phyloP scores from a whole-genome alignment of 192 early-diverging fungal species.

The Umbelopsis ramanniana region DNA sequence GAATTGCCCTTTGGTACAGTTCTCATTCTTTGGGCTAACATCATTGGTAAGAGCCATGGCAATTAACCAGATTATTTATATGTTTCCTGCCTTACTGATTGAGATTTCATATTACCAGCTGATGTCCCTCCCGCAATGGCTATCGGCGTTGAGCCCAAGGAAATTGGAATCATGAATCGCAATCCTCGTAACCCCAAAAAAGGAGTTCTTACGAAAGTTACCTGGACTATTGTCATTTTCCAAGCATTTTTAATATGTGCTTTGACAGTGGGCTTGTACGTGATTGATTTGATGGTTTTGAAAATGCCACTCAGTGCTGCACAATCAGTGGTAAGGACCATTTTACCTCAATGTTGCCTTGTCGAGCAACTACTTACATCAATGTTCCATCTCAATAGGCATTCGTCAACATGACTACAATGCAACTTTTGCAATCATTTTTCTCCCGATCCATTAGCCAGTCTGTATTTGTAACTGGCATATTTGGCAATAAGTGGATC shows the following conservation, averaged over 20 bases:
- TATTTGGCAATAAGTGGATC: slow-evolving; percentile 83
- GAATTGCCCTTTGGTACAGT: slow-evolving; percentile 89
- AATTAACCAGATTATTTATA: neutral
- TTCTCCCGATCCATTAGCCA: slow-evolving; percentile 73
- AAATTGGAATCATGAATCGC: slow-evolving; percentile 85
- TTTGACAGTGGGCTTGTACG: slow-evolving; percentile 65
- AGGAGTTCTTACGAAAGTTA: slow-evolving; percentile 72
- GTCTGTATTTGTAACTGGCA: slow-evolving; percentile 76
- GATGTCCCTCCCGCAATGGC: slow-evolving; percentile 97
- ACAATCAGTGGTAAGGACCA: slow-evolving; percentile 47
- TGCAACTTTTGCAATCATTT: slow-evolving; percentile 91
- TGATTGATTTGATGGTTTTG: slow-evolving; percentile 54
- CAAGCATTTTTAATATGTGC: slow-evolving; percentile 77
- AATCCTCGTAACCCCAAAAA: slow-evolving; percentile 75
- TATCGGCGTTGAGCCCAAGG: slow-evolving; percentile 88
- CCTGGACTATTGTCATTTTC: slow-evolving; percentile 65
- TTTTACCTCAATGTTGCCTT: neutral
- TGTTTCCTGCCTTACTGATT: neutral
- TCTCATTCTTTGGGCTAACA: slow-evolving; percentile 97
- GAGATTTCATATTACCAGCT: slow-evolving; percentile 46
- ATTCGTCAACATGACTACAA: slow-evolving; percentile 80
- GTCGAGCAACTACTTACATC: neutral
- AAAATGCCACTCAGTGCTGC: slow-evolving; percentile 41
- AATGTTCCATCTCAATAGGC: slow-evolving; percentile 44
- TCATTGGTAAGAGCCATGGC: slow-evolving; percentile 60